Evolutionary conservation across 306 rosid genomes (phyloP).

Genomic region (Gillenia trifoliata): DNA sequence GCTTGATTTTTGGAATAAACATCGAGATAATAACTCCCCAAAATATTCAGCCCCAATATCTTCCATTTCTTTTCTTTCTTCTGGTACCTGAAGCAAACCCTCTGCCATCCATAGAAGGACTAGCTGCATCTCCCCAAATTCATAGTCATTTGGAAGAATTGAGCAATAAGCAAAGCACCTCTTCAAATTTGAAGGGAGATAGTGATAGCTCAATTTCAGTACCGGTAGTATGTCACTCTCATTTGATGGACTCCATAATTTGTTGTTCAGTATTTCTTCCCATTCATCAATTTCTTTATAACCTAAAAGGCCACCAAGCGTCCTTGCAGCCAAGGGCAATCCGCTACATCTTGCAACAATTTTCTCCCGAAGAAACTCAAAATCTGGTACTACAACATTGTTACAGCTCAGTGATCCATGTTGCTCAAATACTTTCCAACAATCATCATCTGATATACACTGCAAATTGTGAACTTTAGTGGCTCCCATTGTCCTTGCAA

Average conservation of each 20-base stretch:
- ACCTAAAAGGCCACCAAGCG: slow-evolving; percentile 22
- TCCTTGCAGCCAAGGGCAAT: slow-evolving; percentile 22
- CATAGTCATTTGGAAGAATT: neutral
- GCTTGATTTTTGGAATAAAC: slow-evolving; percentile 17
- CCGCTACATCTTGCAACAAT: slow-evolving; percentile 20
- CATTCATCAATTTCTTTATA: neutral
- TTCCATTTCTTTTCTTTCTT: neutral
- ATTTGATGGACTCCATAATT: slow-evolving; percentile 3
- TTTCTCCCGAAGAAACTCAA: neutral
- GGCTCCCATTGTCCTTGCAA: slow-evolving; percentile 5
- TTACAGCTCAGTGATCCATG: neutral
- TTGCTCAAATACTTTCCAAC: slow-evolving; percentile 14
- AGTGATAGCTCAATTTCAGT: slow-evolving; percentile 14
- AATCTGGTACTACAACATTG: neutral
- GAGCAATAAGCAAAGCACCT: slow-evolving; percentile 8
- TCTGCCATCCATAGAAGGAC: slow-evolving; percentile 34
- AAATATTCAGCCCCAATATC: slow-evolving; percentile 17
- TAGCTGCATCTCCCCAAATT: neutral
- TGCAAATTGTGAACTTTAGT: neutral
- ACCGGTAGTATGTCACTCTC: slow-evolving; percentile 5
- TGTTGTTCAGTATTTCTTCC: neutral
- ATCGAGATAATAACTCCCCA: slow-evolving; percentile 17
- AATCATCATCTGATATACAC: neutral
- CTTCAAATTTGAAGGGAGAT: slow-evolving; percentile 16
- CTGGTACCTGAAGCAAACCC: neutral